These are phyloP conservation scores for Albugo laibachii DNA, from an alignment of 352 stramenopile genomes.

Conservation along the genomic window DNA sequence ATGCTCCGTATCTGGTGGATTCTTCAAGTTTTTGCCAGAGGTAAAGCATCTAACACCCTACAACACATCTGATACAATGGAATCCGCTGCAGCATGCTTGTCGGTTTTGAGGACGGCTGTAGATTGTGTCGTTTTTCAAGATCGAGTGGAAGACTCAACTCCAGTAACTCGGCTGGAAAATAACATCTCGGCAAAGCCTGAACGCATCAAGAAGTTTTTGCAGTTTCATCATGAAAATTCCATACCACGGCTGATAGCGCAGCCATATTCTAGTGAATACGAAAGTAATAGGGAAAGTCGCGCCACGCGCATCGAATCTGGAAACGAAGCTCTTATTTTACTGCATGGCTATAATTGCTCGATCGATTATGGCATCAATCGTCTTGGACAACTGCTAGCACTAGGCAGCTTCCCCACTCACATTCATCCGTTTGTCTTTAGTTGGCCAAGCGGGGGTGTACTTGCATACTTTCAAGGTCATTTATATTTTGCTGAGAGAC, in stretches of 20 bases:
- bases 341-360: conserved; percentile 56
- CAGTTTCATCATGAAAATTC: no score
- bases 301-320: no score
- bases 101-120: conserved; percentile 19
- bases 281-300: no score
- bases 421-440: conserved; percentile 59
- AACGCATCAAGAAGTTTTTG: no score
- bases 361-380: conserved; percentile 38
- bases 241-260: no score
- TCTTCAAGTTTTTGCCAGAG: conserved; percentile 43
- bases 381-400: conserved; percentile 31
- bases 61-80: conserved; percentile 13
- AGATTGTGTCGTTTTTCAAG: conserved; percentile 30
- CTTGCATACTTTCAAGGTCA: conserved; percentile 40
- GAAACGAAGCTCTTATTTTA: conserved; percentile 29
- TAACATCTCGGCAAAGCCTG: no score
- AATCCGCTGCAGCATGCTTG: conserved; percentile 20
- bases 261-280: no score
- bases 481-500: conserved; percentile 1
- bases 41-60: conserved; percentile 30
- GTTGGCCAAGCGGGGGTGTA: conserved; percentile 37
- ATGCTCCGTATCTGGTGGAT: conserved; percentile 48
- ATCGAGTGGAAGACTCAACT: no score
- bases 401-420: conserved; percentile 38
- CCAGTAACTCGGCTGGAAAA: no score